Percentiles rank a stretch among this genome's conserved stretches.
These are phyloP conservation scores for Crotalaria pallida DNA, from an alignment of 306 rosid genomes.

Conservation along the genomic window DNA sequence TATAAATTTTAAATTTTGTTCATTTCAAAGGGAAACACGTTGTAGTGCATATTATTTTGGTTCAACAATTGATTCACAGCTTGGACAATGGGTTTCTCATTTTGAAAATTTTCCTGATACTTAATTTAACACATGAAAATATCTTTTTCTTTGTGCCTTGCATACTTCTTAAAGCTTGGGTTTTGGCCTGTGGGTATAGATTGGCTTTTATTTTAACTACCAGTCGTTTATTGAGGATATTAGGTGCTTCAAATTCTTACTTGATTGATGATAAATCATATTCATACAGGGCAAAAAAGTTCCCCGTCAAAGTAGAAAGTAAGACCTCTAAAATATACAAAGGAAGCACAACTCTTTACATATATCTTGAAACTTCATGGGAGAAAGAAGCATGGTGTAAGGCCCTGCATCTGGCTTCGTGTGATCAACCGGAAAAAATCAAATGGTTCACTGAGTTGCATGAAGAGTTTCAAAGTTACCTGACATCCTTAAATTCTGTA, in stretches of 20 bases:
- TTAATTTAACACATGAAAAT: slow-evolving; percentile 2
- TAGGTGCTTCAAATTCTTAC: slow-evolving; percentile 19
- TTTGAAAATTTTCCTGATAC: neutral
- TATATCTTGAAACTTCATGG: slow-evolving; percentile 90
- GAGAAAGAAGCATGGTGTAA: slow-evolving; percentile 99
- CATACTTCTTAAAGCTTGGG: neutral
- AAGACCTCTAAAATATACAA: slow-evolving; percentile 48
- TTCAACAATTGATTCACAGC: neutral
- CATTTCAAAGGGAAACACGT: neutral
- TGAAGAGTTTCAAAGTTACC: slow-evolving; percentile 62
- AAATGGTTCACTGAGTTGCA: slow-evolving; percentile 59
- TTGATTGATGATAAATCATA: slow-evolving; percentile 27
- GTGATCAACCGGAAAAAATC: slow-evolving; percentile 46
- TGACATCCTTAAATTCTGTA: slow-evolving; percentile 61
- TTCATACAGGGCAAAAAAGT: slow-evolving; percentile 74
- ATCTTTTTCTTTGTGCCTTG: neutral
- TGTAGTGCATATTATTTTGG: neutral
- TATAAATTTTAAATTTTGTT: neutral
- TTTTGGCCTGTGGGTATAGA: neutral
- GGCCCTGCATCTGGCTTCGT: slow-evolving; percentile 83
- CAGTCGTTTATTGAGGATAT: slow-evolving; percentile 4
- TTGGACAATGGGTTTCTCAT: neutral
- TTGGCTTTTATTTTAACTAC: neutral
- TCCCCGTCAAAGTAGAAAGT: slow-evolving; percentile 85
- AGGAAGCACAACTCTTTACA: slow-evolving; percentile 55